These are phyloP conservation scores for Blastomyces gilchristii DNA, from an alignment of 2,329 filamentous ascomycete species.

Conservation along the genomic window DNA sequence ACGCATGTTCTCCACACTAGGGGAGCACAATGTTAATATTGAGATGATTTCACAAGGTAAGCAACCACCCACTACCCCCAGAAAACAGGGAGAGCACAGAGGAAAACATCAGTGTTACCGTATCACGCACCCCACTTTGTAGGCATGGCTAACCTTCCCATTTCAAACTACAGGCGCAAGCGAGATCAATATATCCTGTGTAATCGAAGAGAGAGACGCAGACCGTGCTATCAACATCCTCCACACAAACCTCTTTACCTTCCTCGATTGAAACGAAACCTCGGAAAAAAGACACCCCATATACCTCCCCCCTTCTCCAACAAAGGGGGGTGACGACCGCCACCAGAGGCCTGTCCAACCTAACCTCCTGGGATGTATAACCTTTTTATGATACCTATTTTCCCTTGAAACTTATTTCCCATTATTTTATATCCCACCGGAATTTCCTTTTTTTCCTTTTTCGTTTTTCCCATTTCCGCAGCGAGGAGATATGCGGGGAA, in stretches of 20 bases:
- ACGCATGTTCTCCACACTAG: constrained; percentile 87
- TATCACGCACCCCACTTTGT: constrained; percentile 8
- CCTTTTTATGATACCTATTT: not conserved
- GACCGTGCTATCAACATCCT: constrained; percentile 91
- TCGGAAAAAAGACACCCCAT: not conserved
- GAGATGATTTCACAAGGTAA: constrained; percentile 99
- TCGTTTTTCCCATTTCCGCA: not conserved
- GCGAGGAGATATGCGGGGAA: not conserved
- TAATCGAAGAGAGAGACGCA: constrained; percentile 84
- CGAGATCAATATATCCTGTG: constrained; percentile 98
- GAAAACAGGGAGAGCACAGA: not conserved
- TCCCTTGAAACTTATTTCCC: not conserved
- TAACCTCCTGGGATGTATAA: not conserved
- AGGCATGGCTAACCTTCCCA: constrained; percentile 14
- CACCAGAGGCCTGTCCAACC: not conserved
- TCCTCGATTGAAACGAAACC: constrained; percentile 54
- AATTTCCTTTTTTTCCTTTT: not conserved
- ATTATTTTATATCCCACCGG: not conserved
- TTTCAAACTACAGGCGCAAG: constrained; percentile 59
- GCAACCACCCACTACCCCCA: constrained; percentile 19
- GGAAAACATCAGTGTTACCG: not conserved
- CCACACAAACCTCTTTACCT: constrained; percentile 94
- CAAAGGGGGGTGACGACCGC: not conserved
- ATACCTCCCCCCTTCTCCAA: not conserved
- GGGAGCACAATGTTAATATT: constrained; percentile 89